Conservation (phyloP, 2,329 filamentous ascomycete species). For the Lachnellula arida region DNA sequence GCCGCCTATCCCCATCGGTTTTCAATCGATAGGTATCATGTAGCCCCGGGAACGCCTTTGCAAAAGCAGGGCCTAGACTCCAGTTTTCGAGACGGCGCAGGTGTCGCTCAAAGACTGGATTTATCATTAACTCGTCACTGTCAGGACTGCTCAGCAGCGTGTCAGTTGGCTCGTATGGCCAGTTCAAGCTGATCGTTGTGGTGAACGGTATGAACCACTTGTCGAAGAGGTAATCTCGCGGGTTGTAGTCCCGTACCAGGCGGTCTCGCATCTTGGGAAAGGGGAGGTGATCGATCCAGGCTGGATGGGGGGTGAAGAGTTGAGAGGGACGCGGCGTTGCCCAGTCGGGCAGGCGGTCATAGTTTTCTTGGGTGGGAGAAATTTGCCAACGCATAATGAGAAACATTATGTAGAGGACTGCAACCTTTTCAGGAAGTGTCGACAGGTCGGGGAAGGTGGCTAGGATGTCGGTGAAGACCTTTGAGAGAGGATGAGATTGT, state of each 20-base stretch:
- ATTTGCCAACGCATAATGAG: conserved; percentile 83
- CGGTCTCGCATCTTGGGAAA: conserved; percentile 73
- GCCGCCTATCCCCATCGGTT: conserved; percentile 23
- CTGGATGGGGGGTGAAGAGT: conserved; percentile 62
- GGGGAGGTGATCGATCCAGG: conserved; percentile 78
- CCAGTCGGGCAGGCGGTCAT: conserved; percentile 71
- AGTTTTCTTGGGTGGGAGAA: conserved; percentile 72
- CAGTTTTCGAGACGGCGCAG: conserved; percentile 73
- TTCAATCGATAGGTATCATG: conserved; percentile 37
- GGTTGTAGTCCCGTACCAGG: conserved; percentile 48
- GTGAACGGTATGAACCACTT: conserved; percentile 83
- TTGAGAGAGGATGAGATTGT: conserved; percentile 71
- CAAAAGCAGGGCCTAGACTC: conserved; percentile 69
- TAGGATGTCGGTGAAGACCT: conserved; percentile 80
- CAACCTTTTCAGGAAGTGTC: conserved; percentile 75
- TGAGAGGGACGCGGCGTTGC: conserved; percentile 63
- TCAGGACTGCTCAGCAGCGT: conserved; percentile 56
- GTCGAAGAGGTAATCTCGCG: conserved; percentile 60
- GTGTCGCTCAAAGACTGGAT: conserved; percentile 82
- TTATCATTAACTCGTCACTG: conserved; percentile 68
- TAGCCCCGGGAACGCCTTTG: conserved; percentile 57
- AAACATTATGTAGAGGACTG: conserved; percentile 82
- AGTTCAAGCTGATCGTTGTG: conserved; percentile 70
- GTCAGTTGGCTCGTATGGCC: conserved; percentile 74
- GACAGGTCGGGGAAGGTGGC: conserved; percentile 77